These are phyloP conservation scores for Nitzschia putrida DNA, from an alignment of 108 stramenopile genomes.

Conservation along the genomic window DNA sequence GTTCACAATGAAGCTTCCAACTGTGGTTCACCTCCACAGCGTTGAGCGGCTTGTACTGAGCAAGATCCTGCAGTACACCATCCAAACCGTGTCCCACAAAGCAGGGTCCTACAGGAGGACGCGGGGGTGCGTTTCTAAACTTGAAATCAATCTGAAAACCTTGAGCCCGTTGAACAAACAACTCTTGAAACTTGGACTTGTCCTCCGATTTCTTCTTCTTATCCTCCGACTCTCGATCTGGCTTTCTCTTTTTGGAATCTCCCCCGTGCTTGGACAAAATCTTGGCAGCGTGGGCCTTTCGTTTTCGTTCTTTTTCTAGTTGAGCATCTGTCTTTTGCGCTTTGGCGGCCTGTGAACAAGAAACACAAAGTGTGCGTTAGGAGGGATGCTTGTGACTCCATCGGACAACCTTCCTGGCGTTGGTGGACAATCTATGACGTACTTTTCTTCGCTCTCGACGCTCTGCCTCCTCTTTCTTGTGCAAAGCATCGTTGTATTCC, in stretches of 20 bases:
- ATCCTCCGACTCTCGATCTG: neutral
- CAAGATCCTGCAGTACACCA: slow-evolving; percentile 62
- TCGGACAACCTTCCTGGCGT: neutral
- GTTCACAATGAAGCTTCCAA: slow-evolving; percentile 81
- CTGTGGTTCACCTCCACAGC: slow-evolving; percentile 75
- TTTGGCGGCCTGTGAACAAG: slow-evolving; percentile 51
- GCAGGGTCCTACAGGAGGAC: slow-evolving; percentile 86
- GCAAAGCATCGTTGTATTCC: slow-evolving; percentile 66
- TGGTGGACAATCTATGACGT: slow-evolving; percentile 9
- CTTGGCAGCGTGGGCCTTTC: slow-evolving; percentile 68
- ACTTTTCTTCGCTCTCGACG: slow-evolving; percentile 83
- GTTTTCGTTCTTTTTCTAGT: slow-evolving; percentile 71
- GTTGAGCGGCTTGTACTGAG: slow-evolving; percentile 73
- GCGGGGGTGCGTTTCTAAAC: slow-evolving; percentile 87
- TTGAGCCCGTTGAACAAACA: slow-evolving; percentile 75
- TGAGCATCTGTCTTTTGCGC: slow-evolving; percentile 54
- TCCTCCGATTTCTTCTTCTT: neutral
- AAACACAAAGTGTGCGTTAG: neutral
- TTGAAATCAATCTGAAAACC: slow-evolving; percentile 82
- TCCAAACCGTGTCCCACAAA: slow-evolving; percentile 81
- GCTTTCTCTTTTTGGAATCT: slow-evolving; percentile 25
- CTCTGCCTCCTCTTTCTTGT: slow-evolving; percentile 71
- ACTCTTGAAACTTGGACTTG: slow-evolving; percentile 63
- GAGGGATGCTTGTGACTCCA: neutral
- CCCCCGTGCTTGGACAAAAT: slow-evolving; percentile 37